phyloP scores from a whole-genome alignment of 2,329 filamentous ascomycete genomes.

The Raffaelea albimanens region DNA sequence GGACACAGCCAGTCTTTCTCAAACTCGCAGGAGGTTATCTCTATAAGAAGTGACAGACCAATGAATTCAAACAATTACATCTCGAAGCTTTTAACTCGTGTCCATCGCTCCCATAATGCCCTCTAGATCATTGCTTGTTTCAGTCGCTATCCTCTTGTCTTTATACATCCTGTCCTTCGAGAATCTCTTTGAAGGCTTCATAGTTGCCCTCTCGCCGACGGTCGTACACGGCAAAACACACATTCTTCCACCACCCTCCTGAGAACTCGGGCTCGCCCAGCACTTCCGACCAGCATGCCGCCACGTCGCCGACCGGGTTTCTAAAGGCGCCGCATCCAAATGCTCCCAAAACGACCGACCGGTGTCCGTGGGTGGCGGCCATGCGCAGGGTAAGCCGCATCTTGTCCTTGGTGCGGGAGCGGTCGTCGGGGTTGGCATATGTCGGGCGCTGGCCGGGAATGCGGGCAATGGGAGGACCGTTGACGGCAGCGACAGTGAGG shows the following conservation, averaged over 20 bases:
- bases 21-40: constrained; percentile 3
- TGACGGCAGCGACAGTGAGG: constrained; percentile 49
- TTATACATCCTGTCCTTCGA: constrained; percentile 25
- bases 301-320: constrained; percentile 55
- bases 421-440: constrained; percentile 33
- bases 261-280: constrained; percentile 50
- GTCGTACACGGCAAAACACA: constrained; percentile 56
- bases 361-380: constrained; percentile 46
- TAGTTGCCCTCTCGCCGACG: constrained; percentile 36
- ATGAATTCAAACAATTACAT: neutral
- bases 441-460: constrained; percentile 15
- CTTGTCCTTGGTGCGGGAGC: constrained; percentile 50
- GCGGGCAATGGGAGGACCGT: neutral
- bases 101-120: no score
- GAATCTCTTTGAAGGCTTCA: constrained; percentile 33
- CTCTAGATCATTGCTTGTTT: neutral
- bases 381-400: constrained; percentile 53
- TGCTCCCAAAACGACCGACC: constrained; percentile 55
- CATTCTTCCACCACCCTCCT: constrained; percentile 53
- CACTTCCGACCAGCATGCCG: constrained; percentile 51
- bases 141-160: neutral
- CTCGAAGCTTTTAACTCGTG: neutral
- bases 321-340: constrained; percentile 59
- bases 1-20: neutral
- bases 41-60: neutral